Conservation (phyloP, 768 basidiomycete species). For the Rubroboletus satanas region DNA sequence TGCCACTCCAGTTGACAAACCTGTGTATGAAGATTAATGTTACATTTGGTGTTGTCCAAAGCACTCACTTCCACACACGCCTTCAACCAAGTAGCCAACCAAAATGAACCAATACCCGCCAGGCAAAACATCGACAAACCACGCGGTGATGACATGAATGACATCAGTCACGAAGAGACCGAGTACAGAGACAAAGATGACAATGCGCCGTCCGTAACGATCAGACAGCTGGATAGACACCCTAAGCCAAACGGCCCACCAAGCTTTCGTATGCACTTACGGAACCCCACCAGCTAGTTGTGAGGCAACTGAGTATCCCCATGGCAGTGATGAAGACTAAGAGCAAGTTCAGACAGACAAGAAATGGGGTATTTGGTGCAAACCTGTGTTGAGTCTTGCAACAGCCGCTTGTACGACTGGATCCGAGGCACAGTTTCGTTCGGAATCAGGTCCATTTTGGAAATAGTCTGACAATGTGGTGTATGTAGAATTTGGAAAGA, state of each 20-base stretch:
- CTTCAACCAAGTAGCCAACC: slow-evolving; percentile 62
- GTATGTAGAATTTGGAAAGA: slow-evolving; percentile 3
- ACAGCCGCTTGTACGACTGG: slow-evolving; percentile 72
- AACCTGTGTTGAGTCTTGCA: slow-evolving; percentile 61
- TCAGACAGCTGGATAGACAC: slow-evolving; percentile 60
- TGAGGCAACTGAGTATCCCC: slow-evolving; percentile 74
- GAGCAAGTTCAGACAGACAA: neutral
- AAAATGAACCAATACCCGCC: slow-evolving; percentile 82
- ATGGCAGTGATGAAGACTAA: slow-evolving; percentile 59
- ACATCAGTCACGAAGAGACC: slow-evolving; percentile 63
- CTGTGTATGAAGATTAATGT: slow-evolving; percentile 31
- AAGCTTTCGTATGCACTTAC: slow-evolving; percentile 40
- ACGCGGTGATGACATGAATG: slow-evolving; percentile 62
- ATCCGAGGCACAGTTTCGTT: slow-evolving; percentile 54
- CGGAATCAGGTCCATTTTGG: neutral
- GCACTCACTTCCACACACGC: slow-evolving; percentile 62
- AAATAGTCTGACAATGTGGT: neutral
- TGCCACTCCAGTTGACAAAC: slow-evolving; percentile 47
- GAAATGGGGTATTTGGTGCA: slow-evolving; percentile 14
- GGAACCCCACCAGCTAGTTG: slow-evolving; percentile 84
- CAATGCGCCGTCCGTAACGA: slow-evolving; percentile 62
- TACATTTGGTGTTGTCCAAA: neutral
- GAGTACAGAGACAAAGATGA: slow-evolving; percentile 57
- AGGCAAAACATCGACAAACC: slow-evolving; percentile 57
- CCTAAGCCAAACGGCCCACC: neutral